Evolutionary conservation across 768 basidiomycete genomes (phyloP), one percentile per base, ranked within the genome.

Genomic region (Leccinum pellstonianum): DNA sequence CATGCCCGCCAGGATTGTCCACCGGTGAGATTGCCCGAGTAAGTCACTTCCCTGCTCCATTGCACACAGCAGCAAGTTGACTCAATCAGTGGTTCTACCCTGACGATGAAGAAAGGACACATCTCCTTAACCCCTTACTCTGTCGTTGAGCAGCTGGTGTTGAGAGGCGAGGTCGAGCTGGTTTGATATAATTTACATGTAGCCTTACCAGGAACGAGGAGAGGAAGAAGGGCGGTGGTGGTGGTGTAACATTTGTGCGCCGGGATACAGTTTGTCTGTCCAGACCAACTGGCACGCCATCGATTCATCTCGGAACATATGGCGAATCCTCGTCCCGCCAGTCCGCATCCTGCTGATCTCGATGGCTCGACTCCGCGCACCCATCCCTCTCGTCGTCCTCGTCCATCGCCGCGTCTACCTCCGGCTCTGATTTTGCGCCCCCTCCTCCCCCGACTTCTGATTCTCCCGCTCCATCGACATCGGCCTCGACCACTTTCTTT

Each of bases 81-180:
- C 56, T 55, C 33, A 21, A 54, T 27, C 66, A 88, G 95, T 60
- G 92, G 92, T 27, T 82, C 85, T 35, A 75, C 81, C 33, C 72
- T 93, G 57, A 85, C 89, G 38, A 85, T 96, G 80, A 79, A 83
- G 54, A 89, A 88, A 66, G 92, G 88, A 9, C 87, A 91, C 60
- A 92, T 95, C 57, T 89, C 91, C 46, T 69, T 96, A 17, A 81
- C 90, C 17, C 88, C 87, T 21, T 97, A 91, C 72, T 78, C 80
- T 25, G 81, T 88, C 19, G 85, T 94, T 5, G 88, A 94, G 65
- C 82, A 90, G 37, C 81, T 93, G 12, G 78, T 94, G 47, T 76
- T 79, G 38, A 77, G 86, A 68, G 91, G 87, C 55, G 86, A 88
- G 68, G 87, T 87, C 5, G 89, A 92, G 70, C 79, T 94, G 35